phyloP scores from a whole-genome alignment of 2,329 filamentous ascomycete genomes.

The Penicillium sclerotigenum region DNA sequence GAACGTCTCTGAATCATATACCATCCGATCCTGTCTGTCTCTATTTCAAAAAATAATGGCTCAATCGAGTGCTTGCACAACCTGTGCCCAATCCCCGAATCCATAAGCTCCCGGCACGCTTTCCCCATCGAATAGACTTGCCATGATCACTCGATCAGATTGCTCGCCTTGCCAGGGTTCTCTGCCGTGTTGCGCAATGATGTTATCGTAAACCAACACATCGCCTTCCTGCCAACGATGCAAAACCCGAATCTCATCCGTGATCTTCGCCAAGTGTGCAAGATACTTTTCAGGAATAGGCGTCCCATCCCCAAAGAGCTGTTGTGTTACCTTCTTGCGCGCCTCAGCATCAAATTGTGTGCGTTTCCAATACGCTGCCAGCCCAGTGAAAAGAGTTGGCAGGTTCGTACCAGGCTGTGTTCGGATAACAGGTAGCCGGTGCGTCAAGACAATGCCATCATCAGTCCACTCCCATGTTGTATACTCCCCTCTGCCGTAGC shows the following conservation, averaged over 20 bases:
- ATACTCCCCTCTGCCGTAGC: constrained; percentile 46
- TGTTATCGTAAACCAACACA: constrained; percentile 50
- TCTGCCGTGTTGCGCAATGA: constrained; percentile 50
- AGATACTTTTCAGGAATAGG: constrained; percentile 49
- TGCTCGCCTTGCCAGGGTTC: constrained; percentile 50
- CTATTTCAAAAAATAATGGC: too few species aligned
- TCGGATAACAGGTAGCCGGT: constrained; percentile 47
- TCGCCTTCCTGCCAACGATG: constrained; percentile 50
- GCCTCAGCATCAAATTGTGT: constrained; percentile 20
- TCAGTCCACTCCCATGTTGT: constrained; percentile 51
- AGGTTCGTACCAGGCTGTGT: constrained; percentile 48
- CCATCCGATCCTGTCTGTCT: too few species aligned
- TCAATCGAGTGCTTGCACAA: constrained; percentile 45
- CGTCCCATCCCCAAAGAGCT: constrained; percentile 48
- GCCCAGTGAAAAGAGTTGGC: constrained; percentile 48
- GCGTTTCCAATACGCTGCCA: constrained; percentile 48
- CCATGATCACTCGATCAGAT: constrained; percentile 46
- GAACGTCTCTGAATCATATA: too few species aligned
- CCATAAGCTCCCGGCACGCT: constrained; percentile 46
- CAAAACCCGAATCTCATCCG: constrained; percentile 50
- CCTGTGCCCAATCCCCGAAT: constrained; percentile 46
- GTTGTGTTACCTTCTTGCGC: constrained; percentile 37
- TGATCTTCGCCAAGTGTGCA: constrained; percentile 43
- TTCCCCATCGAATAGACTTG: constrained; percentile 49
- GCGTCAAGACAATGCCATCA: constrained; percentile 45